Conservation (phyloP, 768 basidiomycete species). For the Boletus insuetus region DNA sequence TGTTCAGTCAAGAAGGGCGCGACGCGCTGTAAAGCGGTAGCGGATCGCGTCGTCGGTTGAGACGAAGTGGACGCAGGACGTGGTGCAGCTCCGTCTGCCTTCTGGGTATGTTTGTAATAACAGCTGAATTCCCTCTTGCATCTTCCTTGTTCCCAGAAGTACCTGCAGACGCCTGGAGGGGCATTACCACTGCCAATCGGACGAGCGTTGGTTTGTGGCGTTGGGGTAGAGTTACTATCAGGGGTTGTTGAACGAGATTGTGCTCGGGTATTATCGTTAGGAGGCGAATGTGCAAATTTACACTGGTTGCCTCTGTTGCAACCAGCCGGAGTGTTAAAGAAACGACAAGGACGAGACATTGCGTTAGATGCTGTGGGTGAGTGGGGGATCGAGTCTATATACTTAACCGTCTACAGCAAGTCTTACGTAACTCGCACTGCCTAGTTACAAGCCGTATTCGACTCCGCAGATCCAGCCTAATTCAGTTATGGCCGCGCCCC, state of each 20-base stretch:
- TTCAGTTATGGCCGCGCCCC: too few relatives aligned
- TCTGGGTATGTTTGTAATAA: constrained; percentile 37
- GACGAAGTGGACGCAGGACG: constrained; percentile 8
- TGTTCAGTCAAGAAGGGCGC: constrained; percentile 45
- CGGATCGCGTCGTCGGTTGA: constrained; percentile 4
- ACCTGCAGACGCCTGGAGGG: constrained; percentile 43
- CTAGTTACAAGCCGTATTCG: not conserved
- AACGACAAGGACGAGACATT: constrained; percentile 38
- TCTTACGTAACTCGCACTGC: not conserved
- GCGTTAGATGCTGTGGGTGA: not conserved
- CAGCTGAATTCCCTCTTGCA: constrained; percentile 50
- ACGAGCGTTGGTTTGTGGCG: not conserved
- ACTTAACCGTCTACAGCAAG: not conserved
- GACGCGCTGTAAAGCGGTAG: constrained; percentile 24
- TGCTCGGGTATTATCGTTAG: constrained; percentile 2
- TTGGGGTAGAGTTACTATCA: not conserved
- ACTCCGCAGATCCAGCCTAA: too few relatives aligned
- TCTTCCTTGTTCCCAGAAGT: constrained; percentile 45
- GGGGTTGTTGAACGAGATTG: constrained; percentile 4
- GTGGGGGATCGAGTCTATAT: too few relatives aligned
- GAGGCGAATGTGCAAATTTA: constrained; percentile 30
- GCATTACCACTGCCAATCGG: constrained; percentile 2
- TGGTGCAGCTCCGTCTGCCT: constrained; percentile 1
- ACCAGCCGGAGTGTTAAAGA: constrained; percentile 41
- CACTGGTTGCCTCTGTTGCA: constrained; percentile 46